A percentile compares a stretch with the other conserved stretches of the same genome.
Evolutionary conservation across 805 yeast genomes (phyloP).

Genomic region (Candida manassasensis): DNA sequence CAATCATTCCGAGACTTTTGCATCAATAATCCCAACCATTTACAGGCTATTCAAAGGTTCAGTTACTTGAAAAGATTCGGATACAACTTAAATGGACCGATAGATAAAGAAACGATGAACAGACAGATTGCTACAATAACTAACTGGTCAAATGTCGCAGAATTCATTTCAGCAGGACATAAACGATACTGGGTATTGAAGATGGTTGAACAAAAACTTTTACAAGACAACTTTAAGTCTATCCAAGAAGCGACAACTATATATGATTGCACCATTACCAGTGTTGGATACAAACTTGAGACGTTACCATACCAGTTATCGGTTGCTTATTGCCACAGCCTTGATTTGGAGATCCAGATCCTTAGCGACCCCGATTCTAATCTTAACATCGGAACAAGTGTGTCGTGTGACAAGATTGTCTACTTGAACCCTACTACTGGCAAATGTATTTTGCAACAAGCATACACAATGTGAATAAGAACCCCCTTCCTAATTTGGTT

Average conservation of each 20-base stretch:
- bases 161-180: conserved; percentile 11
- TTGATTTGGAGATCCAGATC: conserved; percentile 45
- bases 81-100: conserved; percentile 32
- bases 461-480: conserved; percentile 5
- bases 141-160: conserved; percentile 11
- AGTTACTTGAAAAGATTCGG: conserved; percentile 29
- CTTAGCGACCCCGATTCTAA: conserved; percentile 13
- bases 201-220: conserved; percentile 11
- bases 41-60: conserved; percentile 10
- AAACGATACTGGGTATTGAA: conserved; percentile 23
- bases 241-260: conserved; percentile 6
- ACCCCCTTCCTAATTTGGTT: conserved; percentile 3
- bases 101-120: conserved; percentile 11
- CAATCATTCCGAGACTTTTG: neutral
- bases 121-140: conserved; percentile 10
- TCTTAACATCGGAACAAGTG: conserved; percentile 39
- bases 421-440: conserved; percentile 39
- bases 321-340: conserved; percentile 45
- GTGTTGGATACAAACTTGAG: conserved; percentile 19
- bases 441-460: conserved; percentile 31
- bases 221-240: neutral
- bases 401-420: conserved; percentile 42
- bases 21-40: conserved; percentile 5
- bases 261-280: conserved; percentile 40
- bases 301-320: conserved; percentile 21